Evolutionary conservation across 768 basidiomycete genomes (phyloP), one percentile per base, ranked within the genome.

Genomic region (Thelephora ganbajun): DNA sequence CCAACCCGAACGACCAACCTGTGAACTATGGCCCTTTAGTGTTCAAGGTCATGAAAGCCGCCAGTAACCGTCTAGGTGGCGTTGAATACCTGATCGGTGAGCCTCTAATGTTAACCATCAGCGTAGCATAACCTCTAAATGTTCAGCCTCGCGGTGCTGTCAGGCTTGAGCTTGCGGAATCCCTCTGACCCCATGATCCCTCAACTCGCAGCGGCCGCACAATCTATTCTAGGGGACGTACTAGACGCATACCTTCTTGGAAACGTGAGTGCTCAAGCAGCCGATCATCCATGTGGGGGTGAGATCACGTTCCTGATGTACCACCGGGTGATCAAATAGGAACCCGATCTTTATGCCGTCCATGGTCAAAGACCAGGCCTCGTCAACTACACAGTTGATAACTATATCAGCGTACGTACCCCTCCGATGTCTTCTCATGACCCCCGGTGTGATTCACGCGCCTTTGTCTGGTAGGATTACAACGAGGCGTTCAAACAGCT

Each of bases 261-360:
- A 47, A 77, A 77, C 56, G 73, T 71, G 50, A 2, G 63, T 53
- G 12, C n/a, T 3, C 35, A 35, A 36, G 23, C 16, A 35, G 35
- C 19, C 43, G 6, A 33, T 42, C 35, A 22, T 12, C 35, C 23
- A n/a, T 19, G 18, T 14, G 2, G 14, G 6, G 11, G 1, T 36
- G 5, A 12, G 14, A 30, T 16, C 11, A 20, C 16, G 13, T 23
- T 30, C 19, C 44, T 50, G 35, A 45, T 46, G 47, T 14, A 36
- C 12, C 26, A 14, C 11, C 6, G 19, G 18, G n/a, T 26, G 23
- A 5, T 42, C 9, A 2, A 23, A 19, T 50, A 73, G 72, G 74
- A 76, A 58, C 80, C 80, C 35, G 80, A 83, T 62, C 64, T 81
- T 46, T 83, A 76, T 55, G 61, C 66, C 0, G 43, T 35, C 3